These are phyloP conservation scores for Suillus cothurnatus DNA, from an alignment of 768 basidiomycete species.

Conservation along the genomic window DNA sequence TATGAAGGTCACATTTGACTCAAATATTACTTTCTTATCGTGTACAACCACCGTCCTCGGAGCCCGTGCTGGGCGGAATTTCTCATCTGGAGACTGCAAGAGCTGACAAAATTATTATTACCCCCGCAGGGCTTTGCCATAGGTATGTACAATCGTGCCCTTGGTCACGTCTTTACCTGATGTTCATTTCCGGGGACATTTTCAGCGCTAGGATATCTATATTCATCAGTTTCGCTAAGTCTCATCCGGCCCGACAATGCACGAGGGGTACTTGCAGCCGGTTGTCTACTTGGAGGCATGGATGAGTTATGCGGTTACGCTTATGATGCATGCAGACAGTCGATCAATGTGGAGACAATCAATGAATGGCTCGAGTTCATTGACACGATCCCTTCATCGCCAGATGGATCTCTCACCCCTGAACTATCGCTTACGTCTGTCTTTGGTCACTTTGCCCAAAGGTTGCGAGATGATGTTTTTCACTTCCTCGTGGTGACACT, in stretches of 20 bases:
- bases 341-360: conserved; percentile 76
- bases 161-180: conserved; percentile 13
- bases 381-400: conserved; percentile 50
- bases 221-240: conserved; percentile 70
- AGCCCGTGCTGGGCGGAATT: conserved; percentile 21
- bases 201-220: conserved; percentile 77
- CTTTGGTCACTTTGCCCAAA: conserved; percentile 78
- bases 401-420: conserved; percentile 50
- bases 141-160: conserved; percentile 42
- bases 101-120: conserved; percentile 22
- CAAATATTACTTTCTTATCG: conserved; percentile 18
- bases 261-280: conserved; percentile 82
- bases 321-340: conserved; percentile 75
- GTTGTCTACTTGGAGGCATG: conserved; percentile 85
- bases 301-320: conserved; percentile 80
- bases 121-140: conserved; percentile 68
- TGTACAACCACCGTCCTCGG: conserved; percentile 21
- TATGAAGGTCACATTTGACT: conserved; percentile 21
- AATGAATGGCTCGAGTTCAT: conserved; percentile 78
- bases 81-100: conserved; percentile 13
- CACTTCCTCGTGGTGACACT: conserved; percentile 76
- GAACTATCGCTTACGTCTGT: conserved; percentile 55
- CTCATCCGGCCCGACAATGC: conserved; percentile 78
- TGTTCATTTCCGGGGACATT: conserved; percentile 24
- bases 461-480: conserved; percentile 75